phyloP scores from a whole-genome alignment of 129 eudicot species.

The Flaveria trinervia region DNA sequence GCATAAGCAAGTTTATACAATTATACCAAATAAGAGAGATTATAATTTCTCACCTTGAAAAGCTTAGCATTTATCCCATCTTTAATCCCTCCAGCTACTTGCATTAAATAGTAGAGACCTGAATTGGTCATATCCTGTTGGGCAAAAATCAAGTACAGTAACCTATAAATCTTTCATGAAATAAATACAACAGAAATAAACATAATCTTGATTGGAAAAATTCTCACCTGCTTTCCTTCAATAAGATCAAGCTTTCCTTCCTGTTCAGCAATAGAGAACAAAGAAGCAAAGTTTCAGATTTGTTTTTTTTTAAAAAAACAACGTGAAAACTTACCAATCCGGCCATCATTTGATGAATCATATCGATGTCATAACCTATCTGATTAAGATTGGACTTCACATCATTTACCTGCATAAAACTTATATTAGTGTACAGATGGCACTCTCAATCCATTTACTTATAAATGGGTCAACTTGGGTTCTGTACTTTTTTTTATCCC shows the following conservation, averaged over 20 bases:
- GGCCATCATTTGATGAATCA: constrained; percentile 67
- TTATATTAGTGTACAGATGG: background rate
- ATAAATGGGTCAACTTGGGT: background rate
- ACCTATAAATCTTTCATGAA: background rate
- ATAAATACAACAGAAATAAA: background rate
- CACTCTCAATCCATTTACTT: constrained; percentile 1
- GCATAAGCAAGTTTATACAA: background rate
- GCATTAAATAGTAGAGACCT: constrained; percentile 81
- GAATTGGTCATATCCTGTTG: constrained; percentile 76
- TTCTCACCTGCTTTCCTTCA: constrained; percentile 79
- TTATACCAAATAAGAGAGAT: background rate
- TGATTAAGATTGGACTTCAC: constrained; percentile 77
- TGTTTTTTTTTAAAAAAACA: background rate
- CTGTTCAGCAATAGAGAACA: constrained; percentile 42
- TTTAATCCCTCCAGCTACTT: constrained; percentile 72
- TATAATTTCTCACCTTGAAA: constrained; percentile 51
- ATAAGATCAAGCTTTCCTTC: constrained; percentile 91
- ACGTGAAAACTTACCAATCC: constrained; percentile 62
- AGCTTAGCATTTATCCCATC: constrained; percentile 58
- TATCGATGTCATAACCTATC: constrained; percentile 69
- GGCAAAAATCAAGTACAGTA: background rate
- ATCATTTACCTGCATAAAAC: constrained; percentile 61
- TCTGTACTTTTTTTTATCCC: background rate
- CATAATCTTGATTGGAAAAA: background rate
- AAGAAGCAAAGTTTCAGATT: constrained; percentile 5